Evolutionary conservation across 768 basidiomycete species (phyloP).

Genomic region (Boletus pseudo-olivaceus): DNA sequence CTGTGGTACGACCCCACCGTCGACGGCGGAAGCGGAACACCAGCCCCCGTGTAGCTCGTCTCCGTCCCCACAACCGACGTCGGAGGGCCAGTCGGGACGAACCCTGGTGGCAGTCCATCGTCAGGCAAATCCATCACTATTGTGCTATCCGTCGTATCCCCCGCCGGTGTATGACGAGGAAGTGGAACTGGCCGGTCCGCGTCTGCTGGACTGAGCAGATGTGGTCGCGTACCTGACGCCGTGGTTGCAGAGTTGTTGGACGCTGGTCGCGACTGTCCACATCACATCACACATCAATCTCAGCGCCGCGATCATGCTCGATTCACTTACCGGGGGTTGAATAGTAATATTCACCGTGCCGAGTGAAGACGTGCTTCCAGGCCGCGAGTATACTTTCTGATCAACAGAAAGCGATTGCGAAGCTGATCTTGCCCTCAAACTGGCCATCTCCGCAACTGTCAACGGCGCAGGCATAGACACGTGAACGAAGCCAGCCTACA

Average conservation of each 20-base stretch:
- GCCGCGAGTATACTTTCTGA: conserved; percentile 22
- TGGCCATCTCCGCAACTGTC: conserved; percentile 22
- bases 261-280: conserved; percentile 37
- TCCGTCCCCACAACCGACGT: conserved; percentile 14
- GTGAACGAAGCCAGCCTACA: conserved; percentile 33
- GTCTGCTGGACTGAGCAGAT: conserved; percentile 39
- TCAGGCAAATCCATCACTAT: conserved; percentile 27
- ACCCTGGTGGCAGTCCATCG: conserved; percentile 36
- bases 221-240: conserved; percentile 20
- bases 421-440: conserved; percentile 15
- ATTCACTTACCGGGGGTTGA: conserved; percentile 29
- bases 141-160: conserved; percentile 2
- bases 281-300: conserved; percentile 8
- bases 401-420: conserved; percentile 25
- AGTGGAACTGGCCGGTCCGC: conserved; percentile 37
- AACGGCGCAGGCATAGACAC: conserved; percentile 33
- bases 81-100: conserved; percentile 29
- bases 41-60: conserved; percentile 24
- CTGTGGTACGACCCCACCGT: conserved; percentile 23
- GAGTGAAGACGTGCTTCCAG: conserved; percentile 27
- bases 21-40: conserved; percentile 32
- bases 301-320: not conserved
- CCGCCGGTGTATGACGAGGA: conserved; percentile 14
- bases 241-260: conserved; percentile 33
- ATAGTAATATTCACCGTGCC: conserved; percentile 32